Conservation (phyloP, 1,139 yeast species). For the Debaryomycetaceae sp. region DNA sequence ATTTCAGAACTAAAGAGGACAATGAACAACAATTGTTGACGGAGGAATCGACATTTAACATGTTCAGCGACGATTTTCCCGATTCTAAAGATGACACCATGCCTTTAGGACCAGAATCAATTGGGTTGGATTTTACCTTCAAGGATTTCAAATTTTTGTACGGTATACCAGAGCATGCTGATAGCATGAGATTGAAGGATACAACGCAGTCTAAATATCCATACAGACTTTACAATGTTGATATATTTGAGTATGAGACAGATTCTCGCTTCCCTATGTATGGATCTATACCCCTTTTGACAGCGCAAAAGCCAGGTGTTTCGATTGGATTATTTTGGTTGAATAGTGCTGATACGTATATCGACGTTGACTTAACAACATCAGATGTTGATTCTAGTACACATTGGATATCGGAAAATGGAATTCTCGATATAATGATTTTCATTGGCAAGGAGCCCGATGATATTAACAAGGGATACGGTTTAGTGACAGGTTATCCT, state of each 20-base stretch:
- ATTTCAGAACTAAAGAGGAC: conserved; percentile 48
- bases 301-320: conserved; percentile 57
- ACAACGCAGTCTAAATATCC: conserved; percentile 59
- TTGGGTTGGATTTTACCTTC: conserved; percentile 75
- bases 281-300: conserved; percentile 86
- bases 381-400: conserved; percentile 34
- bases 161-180: conserved; percentile 97
- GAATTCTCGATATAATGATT: conserved; percentile 72
- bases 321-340: conserved; percentile 88
- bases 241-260: conserved; percentile 87
- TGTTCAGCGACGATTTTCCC: conserved; percentile 58
- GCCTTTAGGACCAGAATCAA: conserved; percentile 88
- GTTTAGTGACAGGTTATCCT: conserved; percentile 71
- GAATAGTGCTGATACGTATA: conserved; percentile 88
- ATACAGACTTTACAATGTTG: conserved; percentile 86
- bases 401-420: conserved; percentile 95
- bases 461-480: conserved; percentile 60
- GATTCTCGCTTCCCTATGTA: conserved; percentile 87
- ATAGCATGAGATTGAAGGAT: conserved; percentile 66
- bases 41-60: conserved; percentile 55
- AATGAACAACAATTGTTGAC: conserved; percentile 42
- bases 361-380: conserved; percentile 57
- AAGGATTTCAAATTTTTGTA: conserved; percentile 60
- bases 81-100: conserved; percentile 59
- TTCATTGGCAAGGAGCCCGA: conserved; percentile 62